Base-by-base conservation (phyloP, 305 asterid species). In the Lippia alba region DNA sequence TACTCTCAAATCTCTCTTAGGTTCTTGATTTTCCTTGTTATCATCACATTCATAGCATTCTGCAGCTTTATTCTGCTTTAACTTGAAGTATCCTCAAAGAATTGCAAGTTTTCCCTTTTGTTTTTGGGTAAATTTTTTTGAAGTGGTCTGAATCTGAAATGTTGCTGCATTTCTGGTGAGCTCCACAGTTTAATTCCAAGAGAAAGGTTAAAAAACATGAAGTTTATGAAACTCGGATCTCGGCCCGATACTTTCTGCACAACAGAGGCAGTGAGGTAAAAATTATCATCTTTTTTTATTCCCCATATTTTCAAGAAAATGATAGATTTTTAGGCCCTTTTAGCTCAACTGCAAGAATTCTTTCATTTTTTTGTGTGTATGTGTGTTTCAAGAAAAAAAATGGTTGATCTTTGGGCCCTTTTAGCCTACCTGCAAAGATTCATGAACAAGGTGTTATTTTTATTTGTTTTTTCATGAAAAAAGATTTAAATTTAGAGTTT, bases 201-300 rank as follows among this genome's bases (percentile, higher is more conserved):
- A 62, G 33, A 39, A 74, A 73, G 61, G 49, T 62, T 74, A 3
- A 10, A 7, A 44, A 44, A 77, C 20, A 89, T 94, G 97, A 94
- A 94, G 91, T 94, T 88, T 39, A 94, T 89, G 97, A 94, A 94
- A 74, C 91, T 91, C 61, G 99, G 99, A 64, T 89, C 92, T 74
- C 78, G 90, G 33, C 95, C 96, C 8, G 95, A 91, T 74, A 89
- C 97, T 74, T 94, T 87, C 81, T 90, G 76, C 82, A 82, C 92
- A 32, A 72, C 91, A 63, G 97, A 91, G 64, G 87, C 90, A 51
- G 88, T 87, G 19, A 88, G 97, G 97, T 86, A 76, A 74, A 5
- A 3, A 6, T 34, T 10, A 7, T 16, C 16, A 54, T 50, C 3
- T 44, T 48, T 4, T 16, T 8, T 6, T 19, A 10, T 44, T 10